phyloP scores from a whole-genome alignment of 2,329 filamentous ascomycete genomes.

The Penicillium corylophilum region DNA sequence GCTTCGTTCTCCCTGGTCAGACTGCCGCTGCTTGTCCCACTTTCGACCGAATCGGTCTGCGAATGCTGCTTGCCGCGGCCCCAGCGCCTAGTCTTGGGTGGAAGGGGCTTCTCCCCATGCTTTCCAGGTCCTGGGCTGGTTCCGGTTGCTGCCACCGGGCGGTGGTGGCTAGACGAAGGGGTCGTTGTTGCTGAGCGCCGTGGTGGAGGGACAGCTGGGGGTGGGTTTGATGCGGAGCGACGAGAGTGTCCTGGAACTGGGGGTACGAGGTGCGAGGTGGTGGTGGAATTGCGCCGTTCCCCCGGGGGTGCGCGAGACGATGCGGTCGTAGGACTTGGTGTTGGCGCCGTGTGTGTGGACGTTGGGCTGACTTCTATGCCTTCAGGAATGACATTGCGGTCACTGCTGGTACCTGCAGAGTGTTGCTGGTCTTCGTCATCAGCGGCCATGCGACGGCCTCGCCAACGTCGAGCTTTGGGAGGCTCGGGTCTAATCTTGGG shows the following conservation, averaged over 20 bases:
- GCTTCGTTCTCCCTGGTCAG: constrained; percentile 13
- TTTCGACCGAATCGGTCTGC: constrained; percentile 26
- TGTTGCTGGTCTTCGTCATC: constrained; percentile 29
- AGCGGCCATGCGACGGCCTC: constrained; percentile 35
- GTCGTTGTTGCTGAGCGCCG: constrained; percentile 36
- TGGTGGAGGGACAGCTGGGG: constrained; percentile 44
- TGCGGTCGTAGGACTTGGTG: constrained; percentile 4
- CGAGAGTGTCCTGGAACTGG: constrained; percentile 24
- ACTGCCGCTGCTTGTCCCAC: constrained; percentile 16
- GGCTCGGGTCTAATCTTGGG: constrained; percentile 41
- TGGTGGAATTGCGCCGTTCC: constrained; percentile 26
- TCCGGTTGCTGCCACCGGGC: constrained; percentile 13
- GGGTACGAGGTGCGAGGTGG: constrained; percentile 23
- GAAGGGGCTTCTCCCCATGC: constrained; percentile 37
- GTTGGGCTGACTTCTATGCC: constrained; percentile 20
- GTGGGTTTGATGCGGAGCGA: constrained; percentile 36
- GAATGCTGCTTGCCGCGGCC: constrained; percentile 31
- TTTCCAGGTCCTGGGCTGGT: constrained; percentile 10
- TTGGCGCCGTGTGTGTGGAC: constrained; percentile 9
- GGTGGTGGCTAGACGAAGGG: constrained; percentile 28
- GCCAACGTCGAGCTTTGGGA: constrained; percentile 45
- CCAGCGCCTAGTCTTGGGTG: constrained; percentile 44
- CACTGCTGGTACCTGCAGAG: constrained; percentile 22
- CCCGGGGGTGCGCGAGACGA: neutral
- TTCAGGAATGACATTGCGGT: constrained; percentile 29